phyloP scores from a whole-genome alignment of 1,284 basidiomycete species.

The Trametes versicolor region DNA sequence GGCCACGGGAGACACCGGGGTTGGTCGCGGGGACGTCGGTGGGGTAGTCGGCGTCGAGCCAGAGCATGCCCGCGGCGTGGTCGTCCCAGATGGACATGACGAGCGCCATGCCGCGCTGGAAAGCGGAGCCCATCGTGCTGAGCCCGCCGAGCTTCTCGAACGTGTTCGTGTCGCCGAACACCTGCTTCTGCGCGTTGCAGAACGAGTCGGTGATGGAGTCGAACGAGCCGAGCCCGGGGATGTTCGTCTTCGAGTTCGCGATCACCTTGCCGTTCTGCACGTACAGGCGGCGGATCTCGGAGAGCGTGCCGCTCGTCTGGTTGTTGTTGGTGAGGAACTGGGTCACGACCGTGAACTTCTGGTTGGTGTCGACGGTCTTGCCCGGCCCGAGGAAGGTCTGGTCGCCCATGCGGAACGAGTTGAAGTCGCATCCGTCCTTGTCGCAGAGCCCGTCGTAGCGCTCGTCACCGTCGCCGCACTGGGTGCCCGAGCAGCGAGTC shows the following conservation, averaged over 20 bases:
- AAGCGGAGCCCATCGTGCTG: constrained; percentile 32
- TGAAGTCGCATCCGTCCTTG: constrained; percentile 63
- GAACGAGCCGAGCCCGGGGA: constrained; percentile 48
- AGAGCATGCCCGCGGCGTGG: constrained; percentile 62
- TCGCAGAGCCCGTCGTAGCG: constrained; percentile 56
- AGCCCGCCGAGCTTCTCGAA: constrained; percentile 40
- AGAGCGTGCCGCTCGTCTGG: constrained; percentile 53
- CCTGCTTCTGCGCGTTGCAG: constrained; percentile 49
- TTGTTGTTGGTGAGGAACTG: constrained; percentile 57
- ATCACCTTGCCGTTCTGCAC: constrained; percentile 11
- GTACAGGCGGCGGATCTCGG: constrained; percentile 52
- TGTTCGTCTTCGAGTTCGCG: constrained; percentile 53
- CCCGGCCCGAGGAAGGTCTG: constrained; percentile 56
- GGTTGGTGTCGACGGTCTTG: constrained; percentile 54
- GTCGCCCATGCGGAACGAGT: constrained; percentile 61
- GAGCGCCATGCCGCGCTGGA: constrained; percentile 59
- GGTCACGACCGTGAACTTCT: constrained; percentile 54
- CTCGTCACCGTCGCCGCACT: constrained; percentile 47
- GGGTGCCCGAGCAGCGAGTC: constrained; percentile 50
- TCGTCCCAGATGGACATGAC: constrained; percentile 65
- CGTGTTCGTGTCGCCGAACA: constrained; percentile 46
- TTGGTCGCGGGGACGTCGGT: constrained; percentile 46
- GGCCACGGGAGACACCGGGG: constrained; percentile 61
- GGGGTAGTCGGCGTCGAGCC: constrained; percentile 66
- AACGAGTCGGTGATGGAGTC: constrained; percentile 49